phyloP scores from a whole-genome alignment of 1,284 basidiomycete species.

The Ustilago crameri region DNA sequence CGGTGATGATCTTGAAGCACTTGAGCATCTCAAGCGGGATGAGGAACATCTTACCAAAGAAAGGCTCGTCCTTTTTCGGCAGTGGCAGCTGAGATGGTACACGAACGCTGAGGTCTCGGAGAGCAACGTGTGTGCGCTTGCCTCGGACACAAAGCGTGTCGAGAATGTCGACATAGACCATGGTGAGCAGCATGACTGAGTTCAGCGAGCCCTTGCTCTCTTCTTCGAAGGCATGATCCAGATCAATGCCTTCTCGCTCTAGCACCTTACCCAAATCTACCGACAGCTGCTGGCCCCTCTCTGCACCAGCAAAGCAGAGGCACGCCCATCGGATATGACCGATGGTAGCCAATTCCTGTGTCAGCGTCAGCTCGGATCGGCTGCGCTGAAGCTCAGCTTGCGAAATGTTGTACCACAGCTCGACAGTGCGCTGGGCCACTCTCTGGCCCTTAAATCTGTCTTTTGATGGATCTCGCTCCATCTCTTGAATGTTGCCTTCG shows the following conservation, averaged over 20 bases:
- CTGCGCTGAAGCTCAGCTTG: constrained; percentile 31
- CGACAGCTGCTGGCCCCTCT: constrained; percentile 31
- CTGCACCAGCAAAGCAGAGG: constrained; percentile 46
- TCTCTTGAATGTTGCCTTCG: constrained; percentile 36
- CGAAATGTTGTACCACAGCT: constrained; percentile 48
- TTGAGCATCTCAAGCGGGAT: constrained; percentile 40
- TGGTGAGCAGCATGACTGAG: constrained; percentile 39
- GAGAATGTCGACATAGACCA: constrained; percentile 42
- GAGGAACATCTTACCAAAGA: constrained; percentile 38
- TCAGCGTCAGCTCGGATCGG: constrained; percentile 28
- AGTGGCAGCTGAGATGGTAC: neutral
- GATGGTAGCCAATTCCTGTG: constrained; percentile 42
- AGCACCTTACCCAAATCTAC: constrained; percentile 45
- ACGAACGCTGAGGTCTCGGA: constrained; percentile 4
- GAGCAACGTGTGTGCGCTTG: constrained; percentile 27
- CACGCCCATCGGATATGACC: constrained; percentile 47
- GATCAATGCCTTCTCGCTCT: constrained; percentile 34
- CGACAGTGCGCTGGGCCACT: constrained; percentile 36
- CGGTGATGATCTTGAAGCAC: constrained; percentile 50
- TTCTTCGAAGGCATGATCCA: constrained; percentile 34
- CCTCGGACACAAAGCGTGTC: constrained; percentile 37
- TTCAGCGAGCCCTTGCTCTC: constrained; percentile 40
- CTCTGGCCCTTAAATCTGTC: constrained; percentile 32
- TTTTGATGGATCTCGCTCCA: constrained; percentile 28
- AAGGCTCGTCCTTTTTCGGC: constrained; percentile 28